Evolutionary conservation across 768 basidiomycete species (phyloP).

Genomic region (Suillus alpinus): DNA sequence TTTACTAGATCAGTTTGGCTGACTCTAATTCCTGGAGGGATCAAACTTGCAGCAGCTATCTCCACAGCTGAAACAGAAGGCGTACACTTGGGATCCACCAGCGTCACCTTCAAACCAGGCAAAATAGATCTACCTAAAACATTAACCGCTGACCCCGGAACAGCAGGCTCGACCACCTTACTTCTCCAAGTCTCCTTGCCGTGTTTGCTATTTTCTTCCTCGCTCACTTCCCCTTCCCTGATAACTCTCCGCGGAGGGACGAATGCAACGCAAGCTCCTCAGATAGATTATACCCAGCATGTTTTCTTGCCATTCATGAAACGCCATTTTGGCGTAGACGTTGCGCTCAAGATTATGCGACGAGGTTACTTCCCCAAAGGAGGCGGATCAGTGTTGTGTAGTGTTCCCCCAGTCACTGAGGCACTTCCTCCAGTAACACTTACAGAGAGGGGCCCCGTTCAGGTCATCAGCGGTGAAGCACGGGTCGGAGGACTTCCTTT

Average conservation of each 20-base stretch:
- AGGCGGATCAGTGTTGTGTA: slow-evolving; percentile 58
- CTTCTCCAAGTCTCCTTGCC: slow-evolving; percentile 73
- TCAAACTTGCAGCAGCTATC: slow-evolving; percentile 63
- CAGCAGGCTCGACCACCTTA: slow-evolving; percentile 70
- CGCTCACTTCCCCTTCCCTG: slow-evolving; percentile 34
- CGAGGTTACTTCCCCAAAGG: slow-evolving; percentile 76
- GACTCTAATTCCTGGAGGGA: slow-evolving; percentile 44
- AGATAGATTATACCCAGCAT: slow-evolving; percentile 68
- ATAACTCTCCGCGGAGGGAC: slow-evolving; percentile 68
- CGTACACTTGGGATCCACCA: slow-evolving; percentile 49
- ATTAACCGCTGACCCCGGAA: slow-evolving; percentile 47
- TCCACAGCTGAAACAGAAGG: slow-evolving; percentile 54
- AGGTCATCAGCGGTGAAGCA: slow-evolving; percentile 51
- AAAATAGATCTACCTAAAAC: slow-evolving; percentile 36
- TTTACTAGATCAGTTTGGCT: not conserved
- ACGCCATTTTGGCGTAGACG: slow-evolving; percentile 46
- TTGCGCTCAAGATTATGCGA: slow-evolving; percentile 45
- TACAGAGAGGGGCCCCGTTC: slow-evolving; percentile 55
- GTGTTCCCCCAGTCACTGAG: slow-evolving; percentile 28
- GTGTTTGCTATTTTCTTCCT: slow-evolving; percentile 54
- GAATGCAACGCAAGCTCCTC: slow-evolving; percentile 68
- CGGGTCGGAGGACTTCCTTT: slow-evolving; percentile 67
- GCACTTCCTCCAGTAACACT: slow-evolving; percentile 49
- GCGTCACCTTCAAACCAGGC: slow-evolving; percentile 57
- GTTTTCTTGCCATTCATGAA: slow-evolving; percentile 69